Conservation (phyloP, 805 yeast species). For the Naumovozyma baii region DNA sequence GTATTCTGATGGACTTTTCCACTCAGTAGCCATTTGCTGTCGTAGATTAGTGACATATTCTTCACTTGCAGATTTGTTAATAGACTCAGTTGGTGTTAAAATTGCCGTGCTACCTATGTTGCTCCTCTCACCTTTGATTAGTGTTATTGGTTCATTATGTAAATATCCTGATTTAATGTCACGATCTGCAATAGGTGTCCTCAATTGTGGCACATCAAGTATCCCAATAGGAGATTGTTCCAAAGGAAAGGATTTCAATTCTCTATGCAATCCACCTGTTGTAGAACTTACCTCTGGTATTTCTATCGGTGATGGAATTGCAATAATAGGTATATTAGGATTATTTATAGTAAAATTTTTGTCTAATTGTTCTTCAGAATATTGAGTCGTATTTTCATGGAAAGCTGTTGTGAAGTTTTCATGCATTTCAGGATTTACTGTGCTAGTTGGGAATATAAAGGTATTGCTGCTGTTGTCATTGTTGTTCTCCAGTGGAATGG, state of each 20-base stretch:
- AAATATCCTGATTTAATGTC: not conserved
- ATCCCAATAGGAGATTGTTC: constrained; percentile 1
- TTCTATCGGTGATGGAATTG: constrained; percentile 14
- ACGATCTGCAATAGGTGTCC: not conserved
- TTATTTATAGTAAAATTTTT: constrained; percentile 1
- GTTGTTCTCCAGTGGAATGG: not conserved
- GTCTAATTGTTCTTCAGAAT: not conserved
- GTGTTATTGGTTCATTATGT: too few species aligned
- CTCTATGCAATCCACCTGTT: not conserved
- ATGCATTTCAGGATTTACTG: not conserved
- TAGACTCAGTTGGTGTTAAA: constrained; percentile 8
- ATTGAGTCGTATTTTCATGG: not conserved
- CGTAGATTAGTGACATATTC: constrained; percentile 26
- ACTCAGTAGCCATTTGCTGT: constrained; percentile 40
- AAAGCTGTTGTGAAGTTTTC: too few species aligned
- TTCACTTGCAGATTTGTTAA: constrained; percentile 13
- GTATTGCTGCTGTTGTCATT: not conserved
- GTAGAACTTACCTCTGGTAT: constrained; percentile 2
- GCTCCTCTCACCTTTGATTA: too few species aligned
- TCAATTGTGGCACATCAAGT: not conserved
- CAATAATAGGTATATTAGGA: constrained; percentile 8
- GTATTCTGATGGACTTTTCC: constrained; percentile 74
- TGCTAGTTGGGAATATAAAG: constrained; percentile 2
- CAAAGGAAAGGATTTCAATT: not conserved
- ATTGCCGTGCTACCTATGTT: too few species aligned